Evolutionary conservation across 2,329 filamentous ascomycete genomes (phyloP).

Genomic region (Chaetomiaceae sp.): DNA sequence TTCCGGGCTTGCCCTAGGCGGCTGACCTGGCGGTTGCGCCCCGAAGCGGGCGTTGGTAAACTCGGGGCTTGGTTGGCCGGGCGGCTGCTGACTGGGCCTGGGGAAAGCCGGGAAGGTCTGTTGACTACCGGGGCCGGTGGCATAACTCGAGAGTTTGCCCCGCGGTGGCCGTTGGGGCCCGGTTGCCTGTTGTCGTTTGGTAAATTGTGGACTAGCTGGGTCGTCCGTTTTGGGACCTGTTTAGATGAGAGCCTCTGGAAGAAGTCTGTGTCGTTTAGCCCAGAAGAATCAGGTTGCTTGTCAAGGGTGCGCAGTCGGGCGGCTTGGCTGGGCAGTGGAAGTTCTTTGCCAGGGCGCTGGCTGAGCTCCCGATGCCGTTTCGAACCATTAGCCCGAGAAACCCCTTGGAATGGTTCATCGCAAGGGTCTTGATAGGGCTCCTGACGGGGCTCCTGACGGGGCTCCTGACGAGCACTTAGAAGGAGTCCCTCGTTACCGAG

Average conservation of each 20-base stretch:
- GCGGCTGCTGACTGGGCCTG: not conserved
- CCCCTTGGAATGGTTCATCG: not conserved
- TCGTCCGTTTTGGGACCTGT: not conserved
- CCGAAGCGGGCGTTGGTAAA: not conserved
- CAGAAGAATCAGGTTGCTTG: no score
- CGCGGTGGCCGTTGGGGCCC: not conserved
- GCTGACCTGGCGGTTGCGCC: not conserved
- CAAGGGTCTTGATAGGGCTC: not conserved
- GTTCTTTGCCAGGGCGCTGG: no score
- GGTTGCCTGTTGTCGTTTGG: not conserved
- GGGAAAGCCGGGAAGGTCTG: no score
- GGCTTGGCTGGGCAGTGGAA: not conserved
- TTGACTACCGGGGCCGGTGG: no score
- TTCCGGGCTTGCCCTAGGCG: not conserved
- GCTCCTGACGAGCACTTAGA: not conserved
- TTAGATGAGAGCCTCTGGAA: not conserved
- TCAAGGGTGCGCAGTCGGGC: no score
- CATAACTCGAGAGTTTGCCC: not conserved
- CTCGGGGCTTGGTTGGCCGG: not conserved
- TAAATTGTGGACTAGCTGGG: not conserved
- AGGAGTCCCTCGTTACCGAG: no score
- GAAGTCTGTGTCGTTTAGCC: constrained; percentile 3
- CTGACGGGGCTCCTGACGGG: not conserved
- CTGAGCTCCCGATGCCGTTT: no score
- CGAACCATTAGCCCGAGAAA: no score